A percentile compares a stretch with the other conserved stretches of the same genome.
Evolutionary conservation across 2,329 filamentous ascomycete genomes (phyloP).

Genomic region (Hymenoscyphus fructigenus): DNA sequence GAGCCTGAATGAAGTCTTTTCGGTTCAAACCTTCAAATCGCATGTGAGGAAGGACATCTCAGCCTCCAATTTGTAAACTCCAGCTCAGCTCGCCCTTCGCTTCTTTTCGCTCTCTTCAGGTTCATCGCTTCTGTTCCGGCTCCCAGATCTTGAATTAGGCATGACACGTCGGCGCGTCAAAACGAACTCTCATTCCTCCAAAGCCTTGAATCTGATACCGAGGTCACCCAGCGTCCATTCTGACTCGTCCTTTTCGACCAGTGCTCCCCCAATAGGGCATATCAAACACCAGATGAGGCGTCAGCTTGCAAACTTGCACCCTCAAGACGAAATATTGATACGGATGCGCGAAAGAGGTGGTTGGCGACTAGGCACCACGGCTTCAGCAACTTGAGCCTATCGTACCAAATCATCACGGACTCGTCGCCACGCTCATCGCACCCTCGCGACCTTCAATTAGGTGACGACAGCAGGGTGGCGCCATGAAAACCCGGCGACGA

Average conservation of each 20-base stretch:
- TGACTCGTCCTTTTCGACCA: slow-evolving; percentile 27
- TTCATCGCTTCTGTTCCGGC: not conserved
- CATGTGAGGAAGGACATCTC: slow-evolving; percentile 6
- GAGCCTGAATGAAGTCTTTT: not conserved
- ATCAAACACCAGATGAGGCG: slow-evolving; percentile 17
- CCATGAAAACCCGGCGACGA: not conserved
- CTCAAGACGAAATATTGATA: not conserved
- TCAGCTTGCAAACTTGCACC: slow-evolving; percentile 9
- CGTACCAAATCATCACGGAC: not conserved
- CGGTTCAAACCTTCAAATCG: not conserved
- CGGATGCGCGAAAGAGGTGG: slow-evolving; percentile 3
- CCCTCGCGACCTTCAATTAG: not conserved
- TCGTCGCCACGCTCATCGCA: not conserved
- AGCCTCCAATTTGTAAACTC: not conserved
- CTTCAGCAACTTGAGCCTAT: not conserved
- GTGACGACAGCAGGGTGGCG: not conserved
- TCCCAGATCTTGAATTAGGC: not conserved
- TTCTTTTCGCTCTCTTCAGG: not conserved
- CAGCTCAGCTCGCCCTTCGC: not conserved
- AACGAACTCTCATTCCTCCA: slow-evolving; percentile 22
- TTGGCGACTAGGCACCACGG: not conserved
- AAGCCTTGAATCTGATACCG: slow-evolving; percentile 19
- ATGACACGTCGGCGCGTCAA: slow-evolving; percentile 19
- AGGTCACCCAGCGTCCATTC: slow-evolving; percentile 3
- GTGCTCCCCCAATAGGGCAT: slow-evolving; percentile 15